Conservation (phyloP, 73 alveolate genomes). For the Paramecium pentaurelia region DNA sequence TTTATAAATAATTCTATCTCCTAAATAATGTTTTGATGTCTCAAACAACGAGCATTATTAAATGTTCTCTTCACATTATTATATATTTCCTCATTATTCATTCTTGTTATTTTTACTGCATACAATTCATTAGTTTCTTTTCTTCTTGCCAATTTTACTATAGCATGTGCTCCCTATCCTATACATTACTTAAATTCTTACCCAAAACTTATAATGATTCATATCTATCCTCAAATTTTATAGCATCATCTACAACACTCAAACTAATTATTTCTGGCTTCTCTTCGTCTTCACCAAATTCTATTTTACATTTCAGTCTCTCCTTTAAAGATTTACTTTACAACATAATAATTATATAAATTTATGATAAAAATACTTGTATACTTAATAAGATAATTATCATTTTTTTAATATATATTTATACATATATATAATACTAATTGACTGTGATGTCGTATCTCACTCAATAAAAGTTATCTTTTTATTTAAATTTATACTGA, state of each 20-base stretch:
- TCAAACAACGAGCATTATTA: constrained; percentile 32
- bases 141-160: constrained; percentile 30
- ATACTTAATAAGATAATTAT: too few relatives aligned
- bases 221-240: not conserved
- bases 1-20: constrained; percentile 52
- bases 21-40: constrained; percentile 19
- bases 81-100: constrained; percentile 40
- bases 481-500: not conserved
- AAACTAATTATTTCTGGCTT: constrained; percentile 23
- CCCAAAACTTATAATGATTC: not conserved
- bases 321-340: not conserved
- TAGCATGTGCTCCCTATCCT: constrained; percentile 58
- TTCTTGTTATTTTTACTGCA: constrained; percentile 56
- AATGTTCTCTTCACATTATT: constrained; percentile 49
- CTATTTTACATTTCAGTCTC: not conserved
- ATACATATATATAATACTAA: too few relatives aligned
- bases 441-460: not conserved
- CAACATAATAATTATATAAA: not conserved
- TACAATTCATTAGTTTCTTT: constrained; percentile 33
- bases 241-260: not conserved
- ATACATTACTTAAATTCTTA: not conserved
- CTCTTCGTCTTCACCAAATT: constrained; percentile 11
- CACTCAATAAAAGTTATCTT: not conserved
- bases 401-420: too few relatives aligned
- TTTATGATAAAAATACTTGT: not conserved